phyloP scores from a whole-genome alignment of 2,329 filamentous ascomycete species.

The Sporothrix mexicana region DNA sequence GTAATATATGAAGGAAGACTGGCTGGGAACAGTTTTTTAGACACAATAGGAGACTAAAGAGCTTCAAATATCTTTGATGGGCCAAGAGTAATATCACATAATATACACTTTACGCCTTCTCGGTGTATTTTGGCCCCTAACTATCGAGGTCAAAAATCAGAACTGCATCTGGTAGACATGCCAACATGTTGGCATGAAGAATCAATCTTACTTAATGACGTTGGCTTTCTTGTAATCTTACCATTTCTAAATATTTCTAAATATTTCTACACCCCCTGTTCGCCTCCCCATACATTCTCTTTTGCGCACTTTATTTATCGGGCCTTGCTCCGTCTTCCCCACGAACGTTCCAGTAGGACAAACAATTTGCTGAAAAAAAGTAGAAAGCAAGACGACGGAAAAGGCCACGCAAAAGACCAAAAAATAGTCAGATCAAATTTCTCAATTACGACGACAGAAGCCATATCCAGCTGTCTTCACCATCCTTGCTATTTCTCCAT shows the following conservation, averaged over 20 bases:
- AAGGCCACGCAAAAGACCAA: not conserved
- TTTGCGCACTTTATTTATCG: slow-evolving; percentile 8
- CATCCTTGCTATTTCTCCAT: not conserved
- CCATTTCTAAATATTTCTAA: not conserved
- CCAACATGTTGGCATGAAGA: not conserved
- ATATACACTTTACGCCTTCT: not conserved
- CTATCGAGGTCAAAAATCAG: not conserved
- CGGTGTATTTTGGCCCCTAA: not conserved
- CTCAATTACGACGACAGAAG: not conserved
- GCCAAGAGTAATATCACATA: not conserved
- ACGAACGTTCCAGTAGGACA: slow-evolving; percentile 31
- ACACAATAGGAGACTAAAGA: too few relatives aligned
- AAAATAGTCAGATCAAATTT: not conserved
- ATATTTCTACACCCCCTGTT: not conserved
- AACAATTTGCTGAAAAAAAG: not conserved
- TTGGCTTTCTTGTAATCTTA: not conserved
- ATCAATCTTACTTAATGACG: not conserved
- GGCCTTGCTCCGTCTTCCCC: slow-evolving; percentile 23
- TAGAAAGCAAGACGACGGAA: not conserved
- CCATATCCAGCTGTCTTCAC: not conserved
- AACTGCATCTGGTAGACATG: not conserved
- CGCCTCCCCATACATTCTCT: not conserved
- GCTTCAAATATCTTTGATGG: not conserved
- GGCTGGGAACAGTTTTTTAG: not conserved
- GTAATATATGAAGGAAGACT: not conserved